Evolutionary conservation across 1,139 yeast genomes (phyloP), one percentile per base, ranked within the genome.

Genomic region (Arxiozyma heterogenica): DNA sequence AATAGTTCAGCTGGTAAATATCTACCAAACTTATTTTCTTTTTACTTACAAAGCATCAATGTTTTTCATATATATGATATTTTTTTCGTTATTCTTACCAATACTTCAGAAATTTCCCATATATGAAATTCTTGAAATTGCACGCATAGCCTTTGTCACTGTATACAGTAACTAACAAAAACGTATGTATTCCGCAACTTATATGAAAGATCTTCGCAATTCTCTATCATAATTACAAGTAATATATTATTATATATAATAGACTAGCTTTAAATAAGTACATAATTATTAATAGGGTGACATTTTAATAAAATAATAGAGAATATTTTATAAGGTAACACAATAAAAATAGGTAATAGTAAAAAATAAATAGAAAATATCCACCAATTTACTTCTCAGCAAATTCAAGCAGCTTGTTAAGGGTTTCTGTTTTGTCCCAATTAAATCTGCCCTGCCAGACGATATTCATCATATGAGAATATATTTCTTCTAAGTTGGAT

Each of bases 401-500:
- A 21, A 49, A 43, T 22, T 25, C 42, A 12, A 22, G 41, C 15
- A 56, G 39, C 23, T 51, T 55, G 4, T 38, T n/a, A 12, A 60
- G 12, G 1, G 76, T 67, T 17, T 54, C 60, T 17, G 77, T 71
- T 61, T 90, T 83, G 64, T 90, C 81, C 88, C 95, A 84, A 7
- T 71, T 68, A 51, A 75, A 70, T 53, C 95, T 76, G 58, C 81
- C 80, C 12, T 74, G 71, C 96, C 97, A 93, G 3, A 87, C 76
- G 17, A 83, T 74, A 52, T 86, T 93, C 74, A 87, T 81, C 50
- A 90, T 68, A 49, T 77, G 75, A 4, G 98, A 83, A 74, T 85
- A 84, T 17, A 84, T 70, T 50, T 80, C 80, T 69, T 93, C 97
- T 44, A 93, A 73, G 56, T 77, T 74, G 55, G 87, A 95, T n/a